Base-by-base conservation (phyloP, 1,139 yeast species). In the Torulaspora globosa region DNA sequence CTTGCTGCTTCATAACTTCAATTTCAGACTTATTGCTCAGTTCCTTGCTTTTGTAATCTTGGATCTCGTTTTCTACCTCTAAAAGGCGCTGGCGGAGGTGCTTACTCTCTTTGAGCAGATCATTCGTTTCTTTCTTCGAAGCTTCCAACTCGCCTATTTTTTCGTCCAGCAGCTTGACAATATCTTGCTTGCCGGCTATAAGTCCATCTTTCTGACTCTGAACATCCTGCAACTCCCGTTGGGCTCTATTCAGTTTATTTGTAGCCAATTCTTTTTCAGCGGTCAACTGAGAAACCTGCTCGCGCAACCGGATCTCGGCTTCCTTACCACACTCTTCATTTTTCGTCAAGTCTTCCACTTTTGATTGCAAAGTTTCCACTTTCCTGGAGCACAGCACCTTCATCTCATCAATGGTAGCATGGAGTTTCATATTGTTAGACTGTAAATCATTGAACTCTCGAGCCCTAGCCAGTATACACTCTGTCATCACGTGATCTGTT, bases 391-490 rank as follows among this genome's bases (percentile, higher is more conserved):
- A 67, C 5, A 60, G 58, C 41, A 74, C 80, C 26, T 71, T 66
- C 5, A 71, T 54, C 54, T 79, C 85, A 57, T 82, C 88, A 44
- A 72, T 68, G 43, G 74, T 73, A 19, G 81, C 72, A 57, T 35
- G 37, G 39, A 37, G 35, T 29, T 23, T 34, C 16, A 49, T 9
- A 35, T 49, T 47, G 24, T 43, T 47, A 11, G 48, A 49, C 21
- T 47, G 41, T n/a, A 49, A 30, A 21, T 45, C 41, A 18, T 46
- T 39, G 6, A 49, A 49, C 18, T 45, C 49, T 16, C 21, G 26
- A 18, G 36, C 26, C 19, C 47, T 50, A 4, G n/a, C 14, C 10
- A 26, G 18, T 19, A 39, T 8, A 14, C 19, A 24, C 26, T 32
- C 31, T 16, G n/a, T 15, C 2, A 39, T 23, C 31, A 30, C 36